Conservation (phyloP, 2,329 filamentous ascomycete genomes). For the Phialophora macrospora region DNA sequence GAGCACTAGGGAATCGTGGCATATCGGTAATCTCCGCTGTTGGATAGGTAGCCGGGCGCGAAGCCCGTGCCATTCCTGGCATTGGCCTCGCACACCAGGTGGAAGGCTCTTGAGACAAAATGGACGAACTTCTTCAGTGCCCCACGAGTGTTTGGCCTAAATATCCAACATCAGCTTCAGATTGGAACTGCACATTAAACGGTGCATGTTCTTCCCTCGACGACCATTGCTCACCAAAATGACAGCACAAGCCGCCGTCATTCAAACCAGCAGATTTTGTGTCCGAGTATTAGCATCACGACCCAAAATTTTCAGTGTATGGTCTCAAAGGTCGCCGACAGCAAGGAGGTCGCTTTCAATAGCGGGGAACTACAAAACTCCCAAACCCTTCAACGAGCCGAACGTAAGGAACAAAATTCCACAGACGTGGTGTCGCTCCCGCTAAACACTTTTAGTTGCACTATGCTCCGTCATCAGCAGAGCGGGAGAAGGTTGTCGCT, state of each 20-base stretch:
- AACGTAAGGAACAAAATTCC: constrained; percentile 24
- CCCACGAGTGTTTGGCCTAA: neutral
- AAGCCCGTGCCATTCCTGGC: neutral
- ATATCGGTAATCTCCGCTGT: neutral
- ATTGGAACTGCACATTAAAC: neutral
- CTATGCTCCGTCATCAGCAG: constrained; percentile 42
- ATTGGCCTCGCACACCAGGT: neutral
- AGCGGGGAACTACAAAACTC: constrained; percentile 29
- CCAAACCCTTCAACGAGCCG: constrained; percentile 35
- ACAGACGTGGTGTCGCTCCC: neutral
- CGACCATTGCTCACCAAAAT: neutral
- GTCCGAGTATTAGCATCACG: neutral
- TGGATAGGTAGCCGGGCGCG: neutral
- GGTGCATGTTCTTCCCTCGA: neutral
- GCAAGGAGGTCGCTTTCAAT: constrained; percentile 28
- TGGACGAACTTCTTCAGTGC: neutral
- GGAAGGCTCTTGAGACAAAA: neutral
- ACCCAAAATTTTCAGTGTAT: neutral
- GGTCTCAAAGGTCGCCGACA: neutral
- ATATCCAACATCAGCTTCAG: neutral
- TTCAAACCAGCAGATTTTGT: neutral
- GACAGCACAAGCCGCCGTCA: neutral
- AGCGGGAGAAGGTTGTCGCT: constrained; percentile 44
- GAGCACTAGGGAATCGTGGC: neutral
- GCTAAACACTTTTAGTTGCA: constrained; percentile 24